Evolutionary conservation across 108 stramenopile species (phyloP).

Genomic region (Nitzschia putrida): DNA sequence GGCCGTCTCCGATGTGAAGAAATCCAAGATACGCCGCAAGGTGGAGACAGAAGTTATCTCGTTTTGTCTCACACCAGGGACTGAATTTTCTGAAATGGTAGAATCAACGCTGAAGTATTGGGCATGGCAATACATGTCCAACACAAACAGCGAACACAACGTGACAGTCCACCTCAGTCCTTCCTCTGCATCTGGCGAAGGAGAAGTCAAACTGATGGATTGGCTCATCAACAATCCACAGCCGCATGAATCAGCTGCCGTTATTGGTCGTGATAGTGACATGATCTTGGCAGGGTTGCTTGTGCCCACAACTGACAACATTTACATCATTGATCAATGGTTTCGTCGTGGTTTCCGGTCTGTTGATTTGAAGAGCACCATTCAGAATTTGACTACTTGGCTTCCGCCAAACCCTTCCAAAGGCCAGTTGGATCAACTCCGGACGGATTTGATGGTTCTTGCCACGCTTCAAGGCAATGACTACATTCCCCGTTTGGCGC

Average conservation of each 20-base stretch:
- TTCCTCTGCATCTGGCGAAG: conserved; percentile 83
- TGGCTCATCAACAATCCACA: conserved; percentile 55
- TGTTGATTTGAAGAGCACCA: conserved; percentile 74
- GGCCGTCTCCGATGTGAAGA: not conserved
- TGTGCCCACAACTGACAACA: conserved; percentile 78
- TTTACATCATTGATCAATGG: conserved; percentile 71
- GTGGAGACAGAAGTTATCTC: conserved; percentile 39
- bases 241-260: conserved; percentile 48
- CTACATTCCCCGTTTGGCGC: conserved; percentile 76
- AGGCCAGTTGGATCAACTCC: conserved; percentile 45
- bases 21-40: conserved; percentile 21
- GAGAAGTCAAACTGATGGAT: conserved; percentile 88
- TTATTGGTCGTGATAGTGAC: conserved; percentile 88
- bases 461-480: conserved; percentile 90
- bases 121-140: conserved; percentile 73
- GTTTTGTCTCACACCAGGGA: conserved; percentile 77
- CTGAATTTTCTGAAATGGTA: conserved; percentile 68
- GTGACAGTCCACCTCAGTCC: conserved; percentile 76
- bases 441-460: conserved; percentile 75
- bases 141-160: conserved; percentile 20
- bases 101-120: conserved; percentile 79
- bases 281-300: conserved; percentile 83
- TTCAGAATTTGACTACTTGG: conserved; percentile 41
- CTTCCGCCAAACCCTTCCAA: conserved; percentile 21
- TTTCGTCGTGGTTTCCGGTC: conserved; percentile 34